These are phyloP conservation scores for Metschnikowia lachancei DNA, from an alignment of 805 yeast species.

Conservation along the genomic window DNA sequence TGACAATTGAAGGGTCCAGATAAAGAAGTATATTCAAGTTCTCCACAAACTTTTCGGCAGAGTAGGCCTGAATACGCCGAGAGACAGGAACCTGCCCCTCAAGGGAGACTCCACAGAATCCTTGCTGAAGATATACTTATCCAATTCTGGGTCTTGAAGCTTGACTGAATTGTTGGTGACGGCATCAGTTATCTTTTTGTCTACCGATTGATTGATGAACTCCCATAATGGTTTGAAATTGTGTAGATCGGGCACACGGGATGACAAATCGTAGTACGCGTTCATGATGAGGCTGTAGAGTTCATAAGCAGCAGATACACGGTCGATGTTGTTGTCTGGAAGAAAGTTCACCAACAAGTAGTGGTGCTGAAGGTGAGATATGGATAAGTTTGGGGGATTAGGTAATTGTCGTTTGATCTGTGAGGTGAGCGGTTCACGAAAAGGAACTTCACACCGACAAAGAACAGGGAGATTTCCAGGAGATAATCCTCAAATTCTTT, in stretches of 20 bases:
- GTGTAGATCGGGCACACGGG: conserved; percentile 34
- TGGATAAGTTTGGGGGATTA: conserved; percentile 38
- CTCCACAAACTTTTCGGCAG: conserved; percentile 26
- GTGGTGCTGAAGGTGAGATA: conserved; percentile 28
- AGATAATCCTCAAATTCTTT: conserved; percentile 11
- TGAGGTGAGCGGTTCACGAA: conserved; percentile 47
- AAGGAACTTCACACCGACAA: conserved; percentile 45
- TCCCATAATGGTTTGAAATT: conserved; percentile 35
- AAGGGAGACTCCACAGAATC: conserved; percentile 37
- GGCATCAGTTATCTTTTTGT: conserved; percentile 16
- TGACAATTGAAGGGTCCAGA: conserved; percentile 4
- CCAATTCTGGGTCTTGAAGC: conserved; percentile 1
- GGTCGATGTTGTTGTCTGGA: conserved; percentile 28
- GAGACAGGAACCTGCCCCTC: conserved; percentile 26
- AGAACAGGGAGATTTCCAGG: conserved; percentile 21
- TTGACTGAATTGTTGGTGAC: conserved; percentile 1
- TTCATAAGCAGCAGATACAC: conserved; percentile 33
- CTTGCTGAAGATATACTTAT: conserved; percentile 20
- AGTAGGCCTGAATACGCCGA: conserved; percentile 21
- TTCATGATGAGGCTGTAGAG: conserved; percentile 33
- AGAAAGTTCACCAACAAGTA: conserved; percentile 30
- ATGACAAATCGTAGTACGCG: conserved; percentile 34
- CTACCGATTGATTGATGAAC: conserved; percentile 31
- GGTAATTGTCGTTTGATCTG: conserved; percentile 37
- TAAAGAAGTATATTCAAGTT: conserved; percentile 27